Conservation (phyloP, 78 protist species). For the Bigelowiella natans region DNA sequence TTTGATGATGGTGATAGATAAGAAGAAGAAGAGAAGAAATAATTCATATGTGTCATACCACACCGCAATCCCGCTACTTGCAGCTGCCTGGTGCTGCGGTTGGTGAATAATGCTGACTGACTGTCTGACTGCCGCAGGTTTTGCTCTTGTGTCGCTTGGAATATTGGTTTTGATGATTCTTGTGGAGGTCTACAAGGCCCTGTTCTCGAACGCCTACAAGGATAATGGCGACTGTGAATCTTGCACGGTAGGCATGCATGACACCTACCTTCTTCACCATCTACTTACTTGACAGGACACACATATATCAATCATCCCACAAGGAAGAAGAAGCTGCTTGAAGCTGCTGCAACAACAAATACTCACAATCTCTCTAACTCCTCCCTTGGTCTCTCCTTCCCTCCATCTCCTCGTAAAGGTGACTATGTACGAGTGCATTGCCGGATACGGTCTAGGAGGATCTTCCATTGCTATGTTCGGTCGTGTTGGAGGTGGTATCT, state of each 20-base stretch:
- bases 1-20: too few relatives aligned
- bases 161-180: slow-evolving; percentile 12
- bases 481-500: slow-evolving; percentile 68
- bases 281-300: neutral
- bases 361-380: neutral
- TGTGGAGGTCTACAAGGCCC: neutral
- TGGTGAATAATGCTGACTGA: too few relatives aligned
- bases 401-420: neutral
- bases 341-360: too few relatives aligned
- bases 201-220: neutral
- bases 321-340: too few relatives aligned
- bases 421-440: slow-evolving; percentile 35
- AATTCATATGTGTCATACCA: too few relatives aligned
- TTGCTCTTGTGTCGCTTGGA: neutral
- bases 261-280: neutral
- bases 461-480: slow-evolving; percentile 58
- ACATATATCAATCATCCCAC: too few relatives aligned
- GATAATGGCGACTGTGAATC: slow-evolving; percentile 24
- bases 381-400: neutral
- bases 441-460: slow-evolving; percentile 64
- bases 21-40: too few relatives aligned
- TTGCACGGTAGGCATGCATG: neutral
- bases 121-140: too few relatives aligned
- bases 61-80: too few relatives aligned
- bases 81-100: too few relatives aligned